Conservation (phyloP, 495 filamentous ascomycete genomes). For the Aspergillus sparsus region DNA sequence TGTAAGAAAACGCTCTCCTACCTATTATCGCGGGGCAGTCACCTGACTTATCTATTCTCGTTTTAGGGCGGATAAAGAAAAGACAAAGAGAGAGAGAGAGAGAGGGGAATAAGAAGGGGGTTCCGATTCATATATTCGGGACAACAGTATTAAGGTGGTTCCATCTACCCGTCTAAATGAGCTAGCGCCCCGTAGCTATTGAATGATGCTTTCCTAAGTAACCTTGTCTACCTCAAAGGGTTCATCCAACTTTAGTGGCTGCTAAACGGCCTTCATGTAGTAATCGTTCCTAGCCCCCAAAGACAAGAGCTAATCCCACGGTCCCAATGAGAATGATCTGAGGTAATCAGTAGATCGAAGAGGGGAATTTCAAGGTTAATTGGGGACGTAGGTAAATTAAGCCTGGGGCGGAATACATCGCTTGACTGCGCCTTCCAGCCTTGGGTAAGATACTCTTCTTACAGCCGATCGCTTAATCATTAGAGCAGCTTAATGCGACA, state of each 20-base stretch:
- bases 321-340: constrained; percentile 2
- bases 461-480: neutral
- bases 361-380: neutral
- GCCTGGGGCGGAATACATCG: neutral
- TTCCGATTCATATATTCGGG: too few species aligned
- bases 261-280: neutral
- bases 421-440: constrained; percentile 5
- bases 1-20: too few species aligned
- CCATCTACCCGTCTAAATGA: too few species aligned
- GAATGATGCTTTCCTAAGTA: too few species aligned
- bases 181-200: too few species aligned
- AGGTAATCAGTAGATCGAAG: constrained; percentile 6
- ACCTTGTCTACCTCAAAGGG: too few species aligned
- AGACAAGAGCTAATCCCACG: neutral
- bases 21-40: neutral
- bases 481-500: neutral
- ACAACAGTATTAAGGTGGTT: too few species aligned
- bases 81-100: too few species aligned
- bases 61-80: neutral
- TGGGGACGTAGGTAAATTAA: neutral
- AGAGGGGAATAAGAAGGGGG: too few species aligned
- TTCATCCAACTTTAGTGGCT: neutral
- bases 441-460: constrained; percentile 1
- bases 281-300: neutral
- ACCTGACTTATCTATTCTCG: constrained; percentile 2